These are phyloP conservation scores for Verticillium isaacii DNA, from an alignment of 2,329 filamentous ascomycete species.

Conservation along the genomic window DNA sequence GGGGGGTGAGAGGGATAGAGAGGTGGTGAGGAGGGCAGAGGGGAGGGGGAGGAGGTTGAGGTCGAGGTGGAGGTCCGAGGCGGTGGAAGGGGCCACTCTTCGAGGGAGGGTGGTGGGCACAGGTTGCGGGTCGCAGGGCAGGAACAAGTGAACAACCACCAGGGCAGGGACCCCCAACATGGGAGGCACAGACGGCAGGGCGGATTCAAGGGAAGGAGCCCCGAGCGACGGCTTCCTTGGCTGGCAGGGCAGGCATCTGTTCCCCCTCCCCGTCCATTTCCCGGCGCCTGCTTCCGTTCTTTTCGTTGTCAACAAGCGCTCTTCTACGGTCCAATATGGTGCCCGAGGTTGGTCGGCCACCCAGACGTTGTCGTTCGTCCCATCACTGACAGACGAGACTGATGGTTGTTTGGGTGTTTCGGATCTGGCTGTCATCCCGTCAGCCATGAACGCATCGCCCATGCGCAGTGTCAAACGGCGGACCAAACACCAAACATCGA, in stretches of 20 bases:
- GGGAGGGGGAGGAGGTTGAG: neutral
- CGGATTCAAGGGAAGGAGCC: neutral
- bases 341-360: neutral
- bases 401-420: neutral
- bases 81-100: neutral
- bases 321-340: neutral
- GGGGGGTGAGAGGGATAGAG: neutral
- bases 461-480: neutral
- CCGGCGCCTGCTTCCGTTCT: neutral
- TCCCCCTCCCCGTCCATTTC: neutral
- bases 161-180: neutral
- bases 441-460: neutral
- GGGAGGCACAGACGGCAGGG: neutral
- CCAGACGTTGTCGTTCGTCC: neutral
- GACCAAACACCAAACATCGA: neutral
- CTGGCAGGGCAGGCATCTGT: neutral
- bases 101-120: neutral
- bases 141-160: neutral
- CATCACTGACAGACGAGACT: neutral
- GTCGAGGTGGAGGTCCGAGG: neutral
- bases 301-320: neutral
- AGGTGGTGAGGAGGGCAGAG: slow-evolving; percentile 5
- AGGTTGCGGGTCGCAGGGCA: neutral
- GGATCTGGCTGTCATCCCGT: neutral
- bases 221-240: neutral